These are phyloP conservation scores for Parietichytrium sp. DNA, from an alignment of 108 stramenopile species.

Conservation along the genomic window DNA sequence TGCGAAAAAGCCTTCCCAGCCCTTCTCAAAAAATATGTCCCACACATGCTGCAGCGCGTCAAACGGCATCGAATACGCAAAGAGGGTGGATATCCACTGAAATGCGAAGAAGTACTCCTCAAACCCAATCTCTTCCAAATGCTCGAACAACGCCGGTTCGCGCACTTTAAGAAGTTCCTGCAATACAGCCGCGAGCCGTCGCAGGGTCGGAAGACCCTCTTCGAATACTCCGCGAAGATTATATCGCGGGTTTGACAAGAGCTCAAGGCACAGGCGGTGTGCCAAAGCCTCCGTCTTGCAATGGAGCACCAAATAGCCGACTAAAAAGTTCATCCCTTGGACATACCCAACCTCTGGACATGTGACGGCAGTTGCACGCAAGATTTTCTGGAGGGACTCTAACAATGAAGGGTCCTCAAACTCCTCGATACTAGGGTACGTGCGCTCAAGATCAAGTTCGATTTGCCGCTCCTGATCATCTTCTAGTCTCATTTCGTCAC, in stretches of 20 bases:
- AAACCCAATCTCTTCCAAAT: slow-evolving; percentile 26
- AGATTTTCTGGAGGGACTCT: neutral
- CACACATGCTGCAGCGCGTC: slow-evolving; percentile 2
- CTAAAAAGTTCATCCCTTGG: slow-evolving; percentile 28
- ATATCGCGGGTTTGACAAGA: slow-evolving; percentile 13
- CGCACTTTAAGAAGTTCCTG: neutral
- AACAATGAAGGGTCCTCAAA: slow-evolving; percentile 17
- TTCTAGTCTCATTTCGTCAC: neutral
- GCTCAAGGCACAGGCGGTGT: neutral
- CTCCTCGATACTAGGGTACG: slow-evolving; percentile 4
- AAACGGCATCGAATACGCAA: neutral
- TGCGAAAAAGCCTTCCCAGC: neutral
- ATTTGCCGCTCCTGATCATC: slow-evolving; percentile 5
- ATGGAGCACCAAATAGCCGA: neutral
- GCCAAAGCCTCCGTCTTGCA: neutral
- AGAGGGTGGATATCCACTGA: slow-evolving; percentile 29
- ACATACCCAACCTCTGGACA: slow-evolving; percentile 25
- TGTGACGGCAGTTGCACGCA: neutral
- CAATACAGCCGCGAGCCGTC: neutral
- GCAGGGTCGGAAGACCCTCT: slow-evolving; percentile 2
- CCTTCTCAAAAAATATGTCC: neutral
- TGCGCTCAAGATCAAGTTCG: neutral
- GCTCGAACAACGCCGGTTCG: neutral
- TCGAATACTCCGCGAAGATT: slow-evolving; percentile 1
- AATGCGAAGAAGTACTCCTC: neutral